A percentile compares a stretch with the other conserved stretches of the same genome.
Evolutionary conservation across 768 basidiomycete genomes (phyloP).

Genomic region (Tylopilus sp.): DNA sequence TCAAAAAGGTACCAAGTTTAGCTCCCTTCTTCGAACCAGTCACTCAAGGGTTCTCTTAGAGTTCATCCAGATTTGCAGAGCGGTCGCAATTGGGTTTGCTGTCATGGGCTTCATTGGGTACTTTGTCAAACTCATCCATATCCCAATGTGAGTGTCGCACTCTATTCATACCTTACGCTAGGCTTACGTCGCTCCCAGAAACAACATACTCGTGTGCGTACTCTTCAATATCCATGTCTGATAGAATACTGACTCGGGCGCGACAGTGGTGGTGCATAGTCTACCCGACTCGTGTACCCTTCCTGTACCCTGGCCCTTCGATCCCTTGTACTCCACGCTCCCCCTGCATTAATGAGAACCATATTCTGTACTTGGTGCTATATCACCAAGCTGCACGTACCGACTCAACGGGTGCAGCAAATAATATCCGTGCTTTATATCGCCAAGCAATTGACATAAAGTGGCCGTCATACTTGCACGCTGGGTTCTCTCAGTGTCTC

Average conservation of each 20-base stretch:
- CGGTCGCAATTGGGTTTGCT: conserved; percentile 94
- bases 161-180: background rate
- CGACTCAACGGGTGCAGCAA: background rate
- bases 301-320: conserved; percentile 12
- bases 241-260: conserved; percentile 24
- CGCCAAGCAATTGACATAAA: background rate
- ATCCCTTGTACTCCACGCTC: conserved; percentile 19
- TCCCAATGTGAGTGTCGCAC: conserved; percentile 78
- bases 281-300: conserved; percentile 17
- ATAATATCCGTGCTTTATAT: conserved; percentile 3
- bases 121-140: conserved; percentile 97
- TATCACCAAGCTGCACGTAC: background rate
- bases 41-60: conserved; percentile 47
- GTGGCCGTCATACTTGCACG: conserved; percentile 14
- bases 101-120: conserved; percentile 99
- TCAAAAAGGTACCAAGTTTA: conserved; percentile 67
- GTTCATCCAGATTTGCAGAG: conserved; percentile 91
- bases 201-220: conserved; percentile 96
- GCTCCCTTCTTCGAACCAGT: background rate
- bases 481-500: conserved; percentile 2
- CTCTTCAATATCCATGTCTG: background rate
- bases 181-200: conserved; percentile 47
- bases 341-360: conserved; percentile 10
- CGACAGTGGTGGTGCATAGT: conserved; percentile 72
- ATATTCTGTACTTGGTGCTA: too few relatives aligned